Base-by-base conservation (phyloP, 1,284 basidiomycete genomes). In the Malassezia caprae region DNA sequence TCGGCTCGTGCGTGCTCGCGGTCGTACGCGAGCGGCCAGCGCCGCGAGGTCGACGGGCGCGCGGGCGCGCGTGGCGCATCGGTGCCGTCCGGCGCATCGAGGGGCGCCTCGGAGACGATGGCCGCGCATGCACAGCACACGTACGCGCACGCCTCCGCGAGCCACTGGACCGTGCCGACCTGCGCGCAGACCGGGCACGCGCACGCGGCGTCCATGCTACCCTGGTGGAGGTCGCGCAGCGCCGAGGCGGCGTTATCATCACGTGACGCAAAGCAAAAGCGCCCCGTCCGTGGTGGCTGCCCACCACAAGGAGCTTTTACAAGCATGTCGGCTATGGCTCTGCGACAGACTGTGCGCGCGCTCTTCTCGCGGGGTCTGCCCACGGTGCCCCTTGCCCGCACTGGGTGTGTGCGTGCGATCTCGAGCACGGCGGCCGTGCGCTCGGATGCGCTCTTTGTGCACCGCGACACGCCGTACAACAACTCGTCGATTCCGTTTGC, bases 391-490 rank as follows among this genome's bases (percentile, higher is more conserved):
- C 26, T 27, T 19, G 28, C 55, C 57, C 53, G 30, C 59, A 52
- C 31, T 35, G 51, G 27, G 40, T 47, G 31, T n/a, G 54, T 52
- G 35, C 65, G 66, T 31, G 17, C 58, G 19, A 35, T 72, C 53
- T 51, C 59, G 48, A 64, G 63, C 41, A 60, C 63, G 11, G 51
- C 62, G 17, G 41, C 51, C 21, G 58, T 59, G 40, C 58, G 51
- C 21, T 73, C 70, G 26, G 72, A 74, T 48, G 56, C 64, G 26
- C 65, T 74, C 49, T 72, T 74, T 41, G 72, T 74, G 27, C 91
- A 96, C 77, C 87, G 90, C 58, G 88, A 96, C 78, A 91, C 89
- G 42, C 79, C 83, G 48, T 87, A 93, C 77, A 96, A 96, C 63
- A 70, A 71, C 61, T 57, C 65, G 0, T 57, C 59, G 86, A 91